Evolutionary conservation across 2,329 filamentous ascomycete species (phyloP).

Genomic region (Colletotrichum euphorbiae): DNA sequence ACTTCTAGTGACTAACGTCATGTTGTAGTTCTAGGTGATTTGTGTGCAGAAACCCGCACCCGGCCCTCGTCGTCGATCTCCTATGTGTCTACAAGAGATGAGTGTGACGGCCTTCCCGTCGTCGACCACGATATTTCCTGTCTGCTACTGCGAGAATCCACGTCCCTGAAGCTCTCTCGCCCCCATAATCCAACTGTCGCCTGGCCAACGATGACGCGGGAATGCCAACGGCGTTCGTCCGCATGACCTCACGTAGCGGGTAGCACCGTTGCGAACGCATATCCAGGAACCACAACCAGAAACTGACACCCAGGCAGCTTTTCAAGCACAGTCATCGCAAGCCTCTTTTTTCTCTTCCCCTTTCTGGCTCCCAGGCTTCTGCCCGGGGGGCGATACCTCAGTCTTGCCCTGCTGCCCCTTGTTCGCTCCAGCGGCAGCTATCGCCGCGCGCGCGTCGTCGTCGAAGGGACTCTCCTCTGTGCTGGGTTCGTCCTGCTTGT

Average conservation of each 20-base stretch:
- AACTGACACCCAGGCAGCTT: neutral
- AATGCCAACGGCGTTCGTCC: neutral
- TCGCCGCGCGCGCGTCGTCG: slow-evolving; percentile 28
- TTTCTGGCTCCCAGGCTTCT: neutral
- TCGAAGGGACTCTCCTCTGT: slow-evolving; percentile 1
- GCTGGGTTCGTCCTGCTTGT: neutral
- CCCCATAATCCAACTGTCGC: neutral
- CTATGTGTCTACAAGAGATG: neutral
- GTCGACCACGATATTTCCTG: neutral
- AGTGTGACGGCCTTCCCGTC: slow-evolving; percentile 12
- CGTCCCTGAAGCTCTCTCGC: slow-evolving; percentile 14
- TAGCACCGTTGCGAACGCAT: neutral
- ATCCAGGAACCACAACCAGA: too few species aligned
- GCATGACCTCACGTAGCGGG: neutral
- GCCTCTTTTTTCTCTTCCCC: slow-evolving; percentile 13
- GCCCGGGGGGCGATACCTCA: slow-evolving; percentile 16
- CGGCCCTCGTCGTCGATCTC: neutral
- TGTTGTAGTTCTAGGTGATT: neutral
- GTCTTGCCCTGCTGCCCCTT: slow-evolving; percentile 34
- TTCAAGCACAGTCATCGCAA: slow-evolving; percentile 38
- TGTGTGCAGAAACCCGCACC: neutral
- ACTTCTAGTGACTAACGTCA: neutral
- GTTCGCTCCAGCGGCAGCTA: slow-evolving; percentile 35
- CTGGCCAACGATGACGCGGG: neutral
- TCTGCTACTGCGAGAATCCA: neutral